phyloP scores from a whole-genome alignment of 1,139 yeast genomes.

The Candida sojae region DNA sequence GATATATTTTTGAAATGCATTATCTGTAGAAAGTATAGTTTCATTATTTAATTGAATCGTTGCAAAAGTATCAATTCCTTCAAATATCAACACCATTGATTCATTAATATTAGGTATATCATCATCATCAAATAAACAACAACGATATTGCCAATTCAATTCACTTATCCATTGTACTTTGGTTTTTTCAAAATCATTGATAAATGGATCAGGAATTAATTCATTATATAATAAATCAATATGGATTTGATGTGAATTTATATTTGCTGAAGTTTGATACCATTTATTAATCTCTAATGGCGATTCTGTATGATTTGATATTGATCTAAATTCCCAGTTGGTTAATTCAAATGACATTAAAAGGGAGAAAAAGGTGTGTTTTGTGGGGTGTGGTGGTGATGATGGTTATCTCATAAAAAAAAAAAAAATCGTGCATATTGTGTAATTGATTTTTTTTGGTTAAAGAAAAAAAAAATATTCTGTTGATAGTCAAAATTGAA shows the following conservation, averaged over 20 bases:
- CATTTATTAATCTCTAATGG: neutral
- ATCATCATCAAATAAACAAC: neutral
- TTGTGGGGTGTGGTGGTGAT: neutral
- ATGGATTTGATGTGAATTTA: constrained; percentile 27
- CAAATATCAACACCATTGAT: constrained; percentile 25
- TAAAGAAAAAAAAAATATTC: no score
- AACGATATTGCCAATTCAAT: constrained; percentile 40
- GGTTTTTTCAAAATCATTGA: constrained; percentile 36
- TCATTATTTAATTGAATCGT: constrained; percentile 35
- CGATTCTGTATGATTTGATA: neutral
- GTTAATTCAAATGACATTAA: neutral
- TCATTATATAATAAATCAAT: constrained; percentile 37
- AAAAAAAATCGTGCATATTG: no score
- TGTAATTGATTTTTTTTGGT: no score
- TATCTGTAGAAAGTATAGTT: constrained; percentile 30
- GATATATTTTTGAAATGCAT: constrained; percentile 37
- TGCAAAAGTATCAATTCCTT: constrained; percentile 49
- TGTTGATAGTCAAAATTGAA: no score
- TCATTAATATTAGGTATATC: neutral
- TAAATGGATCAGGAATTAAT: constrained; percentile 45
- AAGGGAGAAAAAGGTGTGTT: neutral
- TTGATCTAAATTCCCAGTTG: constrained; percentile 5
- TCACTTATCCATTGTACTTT: constrained; percentile 50
- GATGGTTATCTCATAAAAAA: no score
- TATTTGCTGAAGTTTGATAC: neutral